Evolutionary conservation across 768 basidiomycete genomes (phyloP).

Genomic region (Boletus tylopilopsis): DNA sequence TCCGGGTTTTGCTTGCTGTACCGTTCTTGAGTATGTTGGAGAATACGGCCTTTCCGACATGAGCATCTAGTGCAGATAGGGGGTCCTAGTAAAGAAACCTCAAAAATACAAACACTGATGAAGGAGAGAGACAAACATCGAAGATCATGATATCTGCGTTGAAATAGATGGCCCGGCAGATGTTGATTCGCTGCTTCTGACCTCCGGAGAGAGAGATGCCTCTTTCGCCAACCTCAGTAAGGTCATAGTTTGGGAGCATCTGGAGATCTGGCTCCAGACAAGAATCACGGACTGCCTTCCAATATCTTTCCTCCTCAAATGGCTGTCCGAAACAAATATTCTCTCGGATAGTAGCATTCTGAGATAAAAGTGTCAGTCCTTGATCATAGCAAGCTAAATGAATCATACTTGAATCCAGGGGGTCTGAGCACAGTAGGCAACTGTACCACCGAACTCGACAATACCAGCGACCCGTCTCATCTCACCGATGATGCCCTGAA

Average conservation of each 20-base stretch:
- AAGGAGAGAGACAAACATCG: constrained; percentile 41
- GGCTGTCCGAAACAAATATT: constrained; percentile 87
- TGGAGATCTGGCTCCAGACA: constrained; percentile 80
- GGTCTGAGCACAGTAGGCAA: constrained; percentile 81
- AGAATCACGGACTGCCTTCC: constrained; percentile 73
- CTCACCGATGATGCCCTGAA: constrained; percentile 78
- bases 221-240: constrained; percentile 83
- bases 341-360: constrained; percentile 84
- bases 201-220: constrained; percentile 89
- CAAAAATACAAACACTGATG: background rate
- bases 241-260: constrained; percentile 70
- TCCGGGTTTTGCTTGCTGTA: constrained; percentile 65
- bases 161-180: constrained; percentile 85
- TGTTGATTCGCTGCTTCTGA: constrained; percentile 75
- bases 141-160: constrained; percentile 84
- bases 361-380: background rate
- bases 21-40: constrained; percentile 73
- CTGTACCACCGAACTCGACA: constrained; percentile 68
- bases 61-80: constrained; percentile 87
- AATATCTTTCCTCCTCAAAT: constrained; percentile 78
- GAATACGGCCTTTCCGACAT: constrained; percentile 86
- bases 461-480: constrained; percentile 70
- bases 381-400: background rate
- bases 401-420: constrained; percentile 80
- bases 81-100: constrained; percentile 51